Percentiles rank a stretch among this genome's conserved stretches.
Conservation (phyloP, 2,329 filamentous ascomycete species). For the Chaetothyriales sp. region DNA sequence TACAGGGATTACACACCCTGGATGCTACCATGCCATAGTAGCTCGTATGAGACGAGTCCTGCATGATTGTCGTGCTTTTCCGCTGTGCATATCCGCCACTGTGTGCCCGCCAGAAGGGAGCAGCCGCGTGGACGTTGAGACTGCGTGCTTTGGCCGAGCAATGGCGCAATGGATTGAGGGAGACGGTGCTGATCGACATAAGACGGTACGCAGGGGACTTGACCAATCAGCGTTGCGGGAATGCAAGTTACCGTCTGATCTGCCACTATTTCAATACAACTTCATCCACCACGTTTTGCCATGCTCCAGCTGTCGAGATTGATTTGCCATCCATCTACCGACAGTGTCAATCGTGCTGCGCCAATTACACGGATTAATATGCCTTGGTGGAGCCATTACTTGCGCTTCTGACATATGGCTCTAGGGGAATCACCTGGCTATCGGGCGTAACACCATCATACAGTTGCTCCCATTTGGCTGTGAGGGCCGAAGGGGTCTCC, state of each 20-base stretch:
- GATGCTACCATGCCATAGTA: no score
- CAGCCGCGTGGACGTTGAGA: no score
- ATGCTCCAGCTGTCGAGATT: no score
- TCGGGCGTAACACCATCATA: conserved; percentile 27
- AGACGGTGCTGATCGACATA: neutral
- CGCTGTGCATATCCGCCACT: neutral
- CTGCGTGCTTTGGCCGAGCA: neutral
- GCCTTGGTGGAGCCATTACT: conserved; percentile 4
- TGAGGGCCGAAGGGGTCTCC: conserved; percentile 27
- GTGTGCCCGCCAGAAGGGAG: neutral
- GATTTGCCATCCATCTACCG: no score
- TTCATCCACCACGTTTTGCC: no score
- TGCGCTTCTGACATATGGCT: conserved; percentile 22
- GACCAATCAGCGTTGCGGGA: neutral
- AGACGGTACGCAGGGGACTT: neutral
- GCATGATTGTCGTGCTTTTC: neutral
- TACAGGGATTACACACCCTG: neutral
- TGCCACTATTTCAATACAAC: no score
- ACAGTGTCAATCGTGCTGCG: no score
- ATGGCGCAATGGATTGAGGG: neutral
- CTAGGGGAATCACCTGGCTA: conserved; percentile 29
- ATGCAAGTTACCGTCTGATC: neutral
- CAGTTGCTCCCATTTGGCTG: conserved; percentile 26
- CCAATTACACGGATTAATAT: neutral
- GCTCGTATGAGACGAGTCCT: neutral